Evolutionary conservation across 352 stramenopile species (phyloP), one percentile per base, ranked within the genome.

Genomic region (Pythium chondricola): DNA sequence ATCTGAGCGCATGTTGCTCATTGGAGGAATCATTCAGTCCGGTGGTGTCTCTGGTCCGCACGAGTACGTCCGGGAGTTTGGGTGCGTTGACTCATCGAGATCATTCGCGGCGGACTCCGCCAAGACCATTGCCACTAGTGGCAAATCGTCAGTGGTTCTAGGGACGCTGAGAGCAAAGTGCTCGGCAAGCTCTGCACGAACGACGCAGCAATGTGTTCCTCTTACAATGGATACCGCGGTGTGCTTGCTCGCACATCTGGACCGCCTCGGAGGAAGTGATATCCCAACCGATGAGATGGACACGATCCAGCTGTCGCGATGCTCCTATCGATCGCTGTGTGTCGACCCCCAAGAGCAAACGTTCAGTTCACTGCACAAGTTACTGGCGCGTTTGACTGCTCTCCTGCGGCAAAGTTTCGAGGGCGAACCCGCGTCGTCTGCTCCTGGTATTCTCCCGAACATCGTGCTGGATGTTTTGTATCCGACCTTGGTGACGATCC

Each of bases 241-340:
- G 32, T 95, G 81, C 27, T 49, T 95, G 35, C 43, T 95, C 4
- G 71, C 81, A 22, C 81, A 95, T 46, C 48, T 95, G 17, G 81
- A 95, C 50, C 68, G 83, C 11, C 68, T 95, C 4, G 69, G 76
- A 42, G 81, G 80, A 18, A 87, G 78, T 29, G 74, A 91, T 32
- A 71, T 87, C 22, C 80, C 79, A n/a, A 47, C 48, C 16, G 78
- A 91, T 54, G 83, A 94, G 26, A 61, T 54, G 2, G 81, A 92
- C 27, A 78, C 80, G 11, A 74, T 94, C 22, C 83, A 94, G 47
- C 52, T 89, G 3, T 94, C 83, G 18, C 63, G 81, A 18, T 93
- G 83, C 36, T 59, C 57, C 3, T 88, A 94, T 52, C 65, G 79
- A 13, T 83, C 76, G 5, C 46, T 94, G 9, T 94, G 83, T 56